A percentile compares a stretch with the other conserved stretches of the same genome.
Evolutionary conservation across 2,329 filamentous ascomycete genomes (phyloP).

Genomic region (Claviceps sp.): DNA sequence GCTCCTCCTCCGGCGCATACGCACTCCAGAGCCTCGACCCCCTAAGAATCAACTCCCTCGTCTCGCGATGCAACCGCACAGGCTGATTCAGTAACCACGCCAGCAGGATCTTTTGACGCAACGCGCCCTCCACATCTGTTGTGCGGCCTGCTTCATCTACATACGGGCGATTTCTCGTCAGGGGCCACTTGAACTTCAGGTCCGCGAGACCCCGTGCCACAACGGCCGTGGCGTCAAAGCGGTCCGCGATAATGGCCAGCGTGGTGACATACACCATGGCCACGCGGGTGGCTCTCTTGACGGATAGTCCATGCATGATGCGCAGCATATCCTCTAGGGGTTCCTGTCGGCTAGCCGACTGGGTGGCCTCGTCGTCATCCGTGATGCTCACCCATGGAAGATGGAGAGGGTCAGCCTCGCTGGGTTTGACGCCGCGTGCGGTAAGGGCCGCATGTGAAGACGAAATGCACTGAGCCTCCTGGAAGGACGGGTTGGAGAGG

Average conservation of each 20-base stretch:
- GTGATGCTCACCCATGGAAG: constrained; percentile 52
- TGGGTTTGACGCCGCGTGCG: constrained; percentile 31
- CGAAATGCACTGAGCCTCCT: constrained; percentile 44
- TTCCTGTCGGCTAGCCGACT: constrained; percentile 42
- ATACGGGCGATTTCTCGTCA: constrained; percentile 26
- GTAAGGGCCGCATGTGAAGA: constrained; percentile 36
- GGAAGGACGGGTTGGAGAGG: constrained; percentile 48
- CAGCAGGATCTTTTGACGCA: constrained; percentile 57
- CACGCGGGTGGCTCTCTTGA: constrained; percentile 22
- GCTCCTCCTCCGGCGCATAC: constrained; percentile 19
- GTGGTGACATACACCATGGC: constrained; percentile 52
- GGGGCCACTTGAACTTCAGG: constrained; percentile 41
- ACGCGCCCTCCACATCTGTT: constrained; percentile 44
- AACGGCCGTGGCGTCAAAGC: constrained; percentile 50
- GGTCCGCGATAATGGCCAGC: constrained; percentile 57
- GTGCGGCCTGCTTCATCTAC: constrained; percentile 22
- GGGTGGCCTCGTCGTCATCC: constrained; percentile 57
- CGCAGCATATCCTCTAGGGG: constrained; percentile 55
- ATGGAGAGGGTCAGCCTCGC: constrained; percentile 32
- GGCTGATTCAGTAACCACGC: constrained; percentile 52
- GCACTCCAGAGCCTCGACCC: constrained; percentile 47
- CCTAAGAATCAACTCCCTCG: constrained; percentile 50
- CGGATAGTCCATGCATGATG: constrained; percentile 45
- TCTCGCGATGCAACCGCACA: constrained; percentile 44
- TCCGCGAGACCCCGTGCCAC: constrained; percentile 39